Evolutionary conservation across 345 rosid species (phyloP).

Genomic region (Syzygium grande): DNA sequence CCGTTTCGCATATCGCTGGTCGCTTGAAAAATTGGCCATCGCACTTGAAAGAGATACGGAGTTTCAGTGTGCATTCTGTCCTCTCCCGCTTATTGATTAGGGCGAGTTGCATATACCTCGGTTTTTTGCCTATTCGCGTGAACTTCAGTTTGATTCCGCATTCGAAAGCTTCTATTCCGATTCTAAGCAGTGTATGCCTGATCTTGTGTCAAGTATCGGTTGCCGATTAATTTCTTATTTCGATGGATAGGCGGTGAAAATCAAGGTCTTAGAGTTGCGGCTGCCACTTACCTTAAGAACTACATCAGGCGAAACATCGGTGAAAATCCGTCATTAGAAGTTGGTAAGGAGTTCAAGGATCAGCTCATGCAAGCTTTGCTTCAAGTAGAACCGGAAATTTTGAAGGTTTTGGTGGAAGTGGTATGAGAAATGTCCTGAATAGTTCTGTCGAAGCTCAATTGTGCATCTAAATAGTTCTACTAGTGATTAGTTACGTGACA

Average conservation of each 20-base stretch:
- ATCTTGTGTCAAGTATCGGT: not conserved
- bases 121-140: not conserved
- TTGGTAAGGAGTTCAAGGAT: conserved; percentile 66
- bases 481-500: not conserved
- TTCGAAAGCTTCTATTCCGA: not conserved
- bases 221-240: not conserved
- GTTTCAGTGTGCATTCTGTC: not conserved
- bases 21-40: not conserved
- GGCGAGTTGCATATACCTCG: not conserved
- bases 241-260: conserved; percentile 39
- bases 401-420: conserved; percentile 77
- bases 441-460: not conserved
- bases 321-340: conserved; percentile 22
- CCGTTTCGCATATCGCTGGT: not conserved
- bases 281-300: conserved; percentile 74
- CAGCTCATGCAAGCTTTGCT: conserved; percentile 60
- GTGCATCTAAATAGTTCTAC: not conserved
- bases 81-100: not conserved
- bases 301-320: conserved; percentile 41
- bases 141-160: not conserved
- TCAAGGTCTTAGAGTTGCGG: conserved; percentile 60
- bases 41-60: not conserved
- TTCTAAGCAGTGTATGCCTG: not conserved
- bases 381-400: conserved; percentile 44
- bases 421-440: conserved; percentile 19